phyloP scores from a whole-genome alignment of 208 protist species.

The Acanthamoeba castellanii region DNA sequence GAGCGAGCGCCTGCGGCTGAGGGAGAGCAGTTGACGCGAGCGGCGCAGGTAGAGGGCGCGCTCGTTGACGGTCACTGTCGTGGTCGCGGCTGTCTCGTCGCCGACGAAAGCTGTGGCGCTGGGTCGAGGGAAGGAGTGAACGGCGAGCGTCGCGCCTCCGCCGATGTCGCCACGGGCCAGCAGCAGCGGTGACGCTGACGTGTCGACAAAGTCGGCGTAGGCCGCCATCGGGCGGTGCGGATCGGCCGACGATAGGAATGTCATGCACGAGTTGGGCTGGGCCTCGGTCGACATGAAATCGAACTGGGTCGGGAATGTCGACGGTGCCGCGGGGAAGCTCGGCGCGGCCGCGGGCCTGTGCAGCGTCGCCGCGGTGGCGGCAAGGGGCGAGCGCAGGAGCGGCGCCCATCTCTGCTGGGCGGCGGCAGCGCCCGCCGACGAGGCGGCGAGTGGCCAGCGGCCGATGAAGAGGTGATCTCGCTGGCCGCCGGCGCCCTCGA shows the following conservation, averaged over 20 bases:
- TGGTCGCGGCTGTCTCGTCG: neutral
- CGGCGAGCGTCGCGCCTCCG: neutral
- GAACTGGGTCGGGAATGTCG: slow-evolving; percentile 9
- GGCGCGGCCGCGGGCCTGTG: neutral
- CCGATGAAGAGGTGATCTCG: slow-evolving; percentile 14
- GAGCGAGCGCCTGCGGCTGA: neutral
- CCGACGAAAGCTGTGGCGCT: neutral
- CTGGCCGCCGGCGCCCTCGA: neutral
- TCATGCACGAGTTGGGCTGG: neutral
- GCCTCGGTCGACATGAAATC: slow-evolving; percentile 54
- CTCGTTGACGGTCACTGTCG: slow-evolving; percentile 16
- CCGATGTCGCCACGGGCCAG: neutral
- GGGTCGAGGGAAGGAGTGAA: neutral
- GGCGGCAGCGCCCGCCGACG: neutral
- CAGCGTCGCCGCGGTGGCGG: neutral
- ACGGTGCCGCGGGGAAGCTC: neutral
- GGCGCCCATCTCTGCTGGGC: neutral
- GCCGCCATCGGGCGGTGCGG: neutral
- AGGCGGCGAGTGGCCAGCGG: neutral
- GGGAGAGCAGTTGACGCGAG: slow-evolving; percentile 29
- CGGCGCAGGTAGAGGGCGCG: slow-evolving; percentile 50
- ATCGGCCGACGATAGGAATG: slow-evolving; percentile 57
- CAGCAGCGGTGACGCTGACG: neutral
- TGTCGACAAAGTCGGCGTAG: slow-evolving; percentile 54
- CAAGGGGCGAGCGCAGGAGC: neutral